Evolutionary conservation across 2,329 filamentous ascomycete species (phyloP).

Genomic region (Hymenoscyphus salicellus): DNA sequence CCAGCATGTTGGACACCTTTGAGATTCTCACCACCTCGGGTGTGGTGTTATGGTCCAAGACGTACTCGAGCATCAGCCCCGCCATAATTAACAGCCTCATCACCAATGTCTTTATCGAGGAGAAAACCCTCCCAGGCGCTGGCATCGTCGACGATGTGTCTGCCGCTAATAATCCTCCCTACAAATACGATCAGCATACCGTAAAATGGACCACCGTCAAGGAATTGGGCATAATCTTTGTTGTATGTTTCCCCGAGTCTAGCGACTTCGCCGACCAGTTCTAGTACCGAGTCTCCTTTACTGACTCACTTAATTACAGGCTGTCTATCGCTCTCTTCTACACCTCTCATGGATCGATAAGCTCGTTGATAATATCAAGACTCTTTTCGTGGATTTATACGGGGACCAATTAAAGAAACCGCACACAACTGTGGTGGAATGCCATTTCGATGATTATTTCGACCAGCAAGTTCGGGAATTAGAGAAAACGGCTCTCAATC

Average conservation of each 20-base stretch:
- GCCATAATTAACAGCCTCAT: slow-evolving; percentile 92
- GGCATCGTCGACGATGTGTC: slow-evolving; percentile 59
- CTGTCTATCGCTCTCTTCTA: slow-evolving; percentile 92
- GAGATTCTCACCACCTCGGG: slow-evolving; percentile 95
- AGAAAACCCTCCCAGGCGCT: slow-evolving; percentile 63
- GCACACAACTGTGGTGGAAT: slow-evolving; percentile 74
- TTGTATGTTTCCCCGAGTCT: slow-evolving; percentile 54
- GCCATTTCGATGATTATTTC: slow-evolving; percentile 89
- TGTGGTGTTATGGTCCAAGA: slow-evolving; percentile 93
- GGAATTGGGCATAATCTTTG: slow-evolving; percentile 91
- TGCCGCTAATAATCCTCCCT: slow-evolving; percentile 65
- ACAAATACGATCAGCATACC: slow-evolving; percentile 89
- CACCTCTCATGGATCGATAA: slow-evolving; percentile 97
- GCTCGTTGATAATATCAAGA: slow-evolving; percentile 90
- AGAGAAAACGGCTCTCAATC: slow-evolving; percentile 51
- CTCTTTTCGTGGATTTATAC: slow-evolving; percentile 87
- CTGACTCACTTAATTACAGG: slow-evolving; percentile 50
- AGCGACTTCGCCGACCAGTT: background rate
- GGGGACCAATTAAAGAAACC: slow-evolving; percentile 80
- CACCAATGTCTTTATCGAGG: slow-evolving; percentile 95
- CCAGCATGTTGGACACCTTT: slow-evolving; percentile 85
- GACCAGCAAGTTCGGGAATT: slow-evolving; percentile 87
- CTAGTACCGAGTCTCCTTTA: background rate
- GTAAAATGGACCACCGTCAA: slow-evolving; percentile 91
- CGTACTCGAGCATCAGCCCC: slow-evolving; percentile 74